A percentile compares a stretch with the other conserved stretches of the same genome.
Evolutionary conservation across 257 asterid species (phyloP).

Genomic region (Rehmannia glutinosa): DNA sequence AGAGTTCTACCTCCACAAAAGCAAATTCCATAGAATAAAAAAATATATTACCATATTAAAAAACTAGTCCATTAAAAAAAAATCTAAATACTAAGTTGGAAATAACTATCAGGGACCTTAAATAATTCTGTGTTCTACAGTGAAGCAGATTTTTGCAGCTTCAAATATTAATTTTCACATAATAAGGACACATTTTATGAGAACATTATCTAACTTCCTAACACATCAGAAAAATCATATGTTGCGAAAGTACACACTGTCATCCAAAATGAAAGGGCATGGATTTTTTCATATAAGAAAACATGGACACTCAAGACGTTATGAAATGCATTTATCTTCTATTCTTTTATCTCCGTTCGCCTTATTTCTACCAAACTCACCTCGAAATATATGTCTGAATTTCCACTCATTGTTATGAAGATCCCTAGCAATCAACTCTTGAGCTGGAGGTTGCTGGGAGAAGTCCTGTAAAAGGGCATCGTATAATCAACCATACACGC

Average conservation of each 20-base stretch:
- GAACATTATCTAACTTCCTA: too few relatives aligned
- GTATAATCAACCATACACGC: conserved; percentile 8
- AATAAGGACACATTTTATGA: too few relatives aligned
- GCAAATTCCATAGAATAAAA: neutral
- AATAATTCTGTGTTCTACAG: neutral
- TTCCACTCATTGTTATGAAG: conserved; percentile 85
- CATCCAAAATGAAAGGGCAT: too few relatives aligned
- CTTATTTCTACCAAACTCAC: conserved; percentile 28
- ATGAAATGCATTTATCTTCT: too few relatives aligned
- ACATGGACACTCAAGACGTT: too few relatives aligned
- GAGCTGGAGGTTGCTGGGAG: conserved; percentile 77
- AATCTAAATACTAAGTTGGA: neutral
- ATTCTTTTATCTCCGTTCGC: neutral
- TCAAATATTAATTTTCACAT: too few relatives aligned
- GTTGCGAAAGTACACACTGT: neutral
- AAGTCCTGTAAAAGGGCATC: conserved; percentile 45
- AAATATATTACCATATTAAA: neutral
- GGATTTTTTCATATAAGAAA: too few relatives aligned
- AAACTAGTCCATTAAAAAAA: neutral
- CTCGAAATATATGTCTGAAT: conserved; percentile 79
- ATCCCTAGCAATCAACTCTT: conserved; percentile 77
- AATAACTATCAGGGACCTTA: neutral
- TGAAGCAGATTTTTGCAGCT: too few relatives aligned
- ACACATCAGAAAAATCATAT: neutral
- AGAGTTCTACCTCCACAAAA: neutral